These are phyloP conservation scores for Colletotrichum australisinense DNA, from an alignment of 2,329 filamentous ascomycete genomes.

Conservation along the genomic window DNA sequence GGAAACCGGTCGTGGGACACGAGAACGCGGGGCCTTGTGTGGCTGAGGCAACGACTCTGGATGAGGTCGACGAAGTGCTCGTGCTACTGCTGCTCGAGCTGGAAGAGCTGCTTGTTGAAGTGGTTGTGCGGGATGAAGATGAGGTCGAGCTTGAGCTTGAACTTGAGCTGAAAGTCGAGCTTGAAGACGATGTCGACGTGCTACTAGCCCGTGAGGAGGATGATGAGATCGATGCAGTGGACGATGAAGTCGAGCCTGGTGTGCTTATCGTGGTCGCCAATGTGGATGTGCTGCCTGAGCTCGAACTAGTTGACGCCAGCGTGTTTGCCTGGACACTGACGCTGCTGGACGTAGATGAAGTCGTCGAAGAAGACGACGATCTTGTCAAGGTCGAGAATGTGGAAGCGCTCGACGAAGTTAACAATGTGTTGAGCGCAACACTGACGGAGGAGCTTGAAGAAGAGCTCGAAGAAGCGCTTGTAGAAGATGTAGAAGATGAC, in stretches of 20 bases:
- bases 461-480: background rate
- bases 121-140: background rate
- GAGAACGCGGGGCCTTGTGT: slow-evolving; percentile 23
- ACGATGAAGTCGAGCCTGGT: background rate
- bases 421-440: background rate
- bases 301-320: background rate
- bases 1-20: slow-evolving; percentile 31
- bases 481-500: background rate
- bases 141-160: background rate
- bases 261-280: background rate
- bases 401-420: background rate
- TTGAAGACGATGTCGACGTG: background rate
- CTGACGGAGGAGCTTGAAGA: background rate
- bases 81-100: background rate
- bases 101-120: background rate
- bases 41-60: slow-evolving; percentile 9
- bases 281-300: background rate
- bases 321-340: background rate
- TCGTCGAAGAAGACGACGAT: slow-evolving; percentile 4
- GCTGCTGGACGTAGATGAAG: background rate
- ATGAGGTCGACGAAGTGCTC: background rate
- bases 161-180: background rate
- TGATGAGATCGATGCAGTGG: background rate
- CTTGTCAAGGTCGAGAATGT: slow-evolving; percentile 14
- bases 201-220: background rate